phyloP scores from a whole-genome alignment of 495 filamentous ascomycete genomes.

The Lepidopterella palustris region DNA sequence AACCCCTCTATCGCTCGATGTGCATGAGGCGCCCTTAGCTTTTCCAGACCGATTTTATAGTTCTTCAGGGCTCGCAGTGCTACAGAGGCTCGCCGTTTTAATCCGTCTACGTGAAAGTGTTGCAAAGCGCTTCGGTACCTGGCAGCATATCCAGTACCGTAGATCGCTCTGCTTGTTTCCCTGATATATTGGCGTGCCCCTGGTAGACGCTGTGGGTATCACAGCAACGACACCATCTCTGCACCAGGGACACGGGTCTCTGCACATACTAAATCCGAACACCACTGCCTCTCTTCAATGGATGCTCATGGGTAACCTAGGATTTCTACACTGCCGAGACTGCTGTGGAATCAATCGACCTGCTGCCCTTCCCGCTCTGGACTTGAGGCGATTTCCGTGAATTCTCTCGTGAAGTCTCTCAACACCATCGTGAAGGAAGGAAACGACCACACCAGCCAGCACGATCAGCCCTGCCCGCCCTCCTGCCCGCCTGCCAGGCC shows the following conservation, averaged over 20 bases:
- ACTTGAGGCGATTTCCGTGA: not conserved
- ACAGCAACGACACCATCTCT: conserved; percentile 18
- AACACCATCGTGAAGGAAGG: not conserved
- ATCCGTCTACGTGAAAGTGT: conserved; percentile 21
- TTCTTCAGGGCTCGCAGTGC: conserved; percentile 17
- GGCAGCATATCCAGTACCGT: conserved; percentile 25
- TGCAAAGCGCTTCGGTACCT: conserved; percentile 27
- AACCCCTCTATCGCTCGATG: conserved; percentile 26
- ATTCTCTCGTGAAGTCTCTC: not conserved
- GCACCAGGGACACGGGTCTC: conserved; percentile 9
- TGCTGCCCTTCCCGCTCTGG: conserved; percentile 2
- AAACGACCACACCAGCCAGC: not conserved
- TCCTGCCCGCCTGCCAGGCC: not conserved
- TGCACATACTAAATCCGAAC: conserved; percentile 16
- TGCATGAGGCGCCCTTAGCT: conserved; percentile 32
- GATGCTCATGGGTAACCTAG: conserved; percentile 14
- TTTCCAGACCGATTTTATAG: conserved; percentile 19
- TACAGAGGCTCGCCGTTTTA: conserved; percentile 26
- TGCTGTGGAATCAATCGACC: conserved; percentile 22
- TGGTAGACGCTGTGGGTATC: conserved; percentile 18
- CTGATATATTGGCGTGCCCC: conserved; percentile 31
- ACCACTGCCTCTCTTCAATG: conserved; percentile 11
- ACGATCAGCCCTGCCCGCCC: not conserved
- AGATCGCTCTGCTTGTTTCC: conserved; percentile 16
- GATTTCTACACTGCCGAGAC: conserved; percentile 14